A percentile compares a stretch with the other conserved stretches of the same genome.
These are phyloP conservation scores for Pythium pyrilobum DNA, from an alignment of 352 stramenopile genomes.

Conservation along the genomic window DNA sequence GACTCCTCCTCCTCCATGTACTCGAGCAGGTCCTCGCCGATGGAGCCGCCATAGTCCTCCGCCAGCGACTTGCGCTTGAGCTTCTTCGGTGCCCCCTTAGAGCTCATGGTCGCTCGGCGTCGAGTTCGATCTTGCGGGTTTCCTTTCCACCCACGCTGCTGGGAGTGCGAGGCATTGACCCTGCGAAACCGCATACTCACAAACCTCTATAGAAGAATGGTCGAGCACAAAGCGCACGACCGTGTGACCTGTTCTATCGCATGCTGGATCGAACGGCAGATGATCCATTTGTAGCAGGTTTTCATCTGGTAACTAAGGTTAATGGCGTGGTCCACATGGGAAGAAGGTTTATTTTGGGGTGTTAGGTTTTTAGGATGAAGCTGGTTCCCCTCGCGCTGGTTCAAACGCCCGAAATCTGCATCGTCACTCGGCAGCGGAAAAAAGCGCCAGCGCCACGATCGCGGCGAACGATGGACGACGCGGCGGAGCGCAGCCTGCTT, in stretches of 20 bases:
- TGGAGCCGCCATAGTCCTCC: slow-evolving; percentile 75
- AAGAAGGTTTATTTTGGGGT: slow-evolving; percentile 2
- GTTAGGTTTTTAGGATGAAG: background rate
- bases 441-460: background rate
- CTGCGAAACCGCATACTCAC: too few species aligned
- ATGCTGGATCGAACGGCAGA: too few species aligned
- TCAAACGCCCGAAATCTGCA: slow-evolving; percentile 9
- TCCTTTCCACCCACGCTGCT: too few species aligned
- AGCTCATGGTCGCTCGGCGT: slow-evolving; percentile 28
- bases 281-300: background rate
- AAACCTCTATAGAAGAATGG: too few species aligned
- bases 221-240: too few species aligned
- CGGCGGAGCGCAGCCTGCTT: slow-evolving; percentile 65
- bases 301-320: background rate
- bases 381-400: background rate
- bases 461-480: slow-evolving; percentile 49
- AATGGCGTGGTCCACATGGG: slow-evolving; percentile 4
- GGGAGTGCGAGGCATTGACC: too few species aligned
- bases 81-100: slow-evolving; percentile 55
- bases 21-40: slow-evolving; percentile 75
- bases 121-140: slow-evolving; percentile 1
- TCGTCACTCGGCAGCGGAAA: background rate
- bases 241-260: too few species aligned
- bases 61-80: slow-evolving; percentile 80
- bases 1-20: slow-evolving; percentile 69